Evolutionary conservation across 192 early-diverging fungal species (phyloP), one percentile per base, ranked within the genome.

Genomic region (Ambispora gerdemannii): DNA sequence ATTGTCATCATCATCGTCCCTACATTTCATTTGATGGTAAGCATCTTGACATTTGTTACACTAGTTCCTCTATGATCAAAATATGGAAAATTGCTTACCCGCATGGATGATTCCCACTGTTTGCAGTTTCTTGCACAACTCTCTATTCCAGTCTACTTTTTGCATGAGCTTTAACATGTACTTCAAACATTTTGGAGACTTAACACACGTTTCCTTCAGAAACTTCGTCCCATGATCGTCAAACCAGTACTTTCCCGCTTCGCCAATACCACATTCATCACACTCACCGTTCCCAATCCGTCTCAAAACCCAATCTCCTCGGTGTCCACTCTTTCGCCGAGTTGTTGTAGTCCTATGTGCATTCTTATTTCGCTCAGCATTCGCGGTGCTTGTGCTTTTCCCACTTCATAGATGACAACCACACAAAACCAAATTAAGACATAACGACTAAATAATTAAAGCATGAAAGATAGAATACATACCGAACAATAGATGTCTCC

Each of bases 131-230:
- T 32, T 36, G 31, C 20, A 31, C 52, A n/a, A 27, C 38, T 72
- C 38, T 43, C 15, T 43, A 43, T 43, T 33, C 62, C 43, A 72
- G 49, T 72, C 31, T 7, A 28, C 47, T 72, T 64, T 72, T 58
- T 51, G 11, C 49, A 72, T 64, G 49, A 72, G 52, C 33, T 72
- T 72, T 17, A 72, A 51, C 71, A 72, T 72, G 34, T 72, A 25
- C 34, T 62, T 72, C 33, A 72, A 22, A 15, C 24, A 20, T 25
- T 72, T 53, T 32, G 62, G 49, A 17, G n/a, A 36, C 15, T 52
- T 72, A 15, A 72, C 25, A n/a, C 19, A 51, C 27, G 2, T 55
- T 63, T 72, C 61, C 1, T 19, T 28, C 35, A 72, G 50, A 47
- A 64, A 72, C 31, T 72, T 72, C 13, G 50, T 72, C 17, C 50